These are phyloP conservation scores for Magnolia officinalis DNA, from an alignment of 164 flowering plant genomes.

Conservation along the genomic window DNA sequence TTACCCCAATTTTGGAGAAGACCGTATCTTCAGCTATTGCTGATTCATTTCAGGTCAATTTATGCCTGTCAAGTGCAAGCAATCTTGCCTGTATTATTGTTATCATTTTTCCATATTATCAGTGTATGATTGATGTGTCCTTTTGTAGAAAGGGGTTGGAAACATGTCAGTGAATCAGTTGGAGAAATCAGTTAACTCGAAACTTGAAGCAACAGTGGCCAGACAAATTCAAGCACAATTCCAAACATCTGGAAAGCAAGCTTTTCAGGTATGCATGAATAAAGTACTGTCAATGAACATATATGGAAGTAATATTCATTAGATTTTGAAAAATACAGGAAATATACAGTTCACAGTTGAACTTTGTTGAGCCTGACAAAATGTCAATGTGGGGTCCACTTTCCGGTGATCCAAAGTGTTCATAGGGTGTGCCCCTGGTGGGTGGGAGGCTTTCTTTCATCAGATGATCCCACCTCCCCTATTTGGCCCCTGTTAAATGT, in stretches of 20 bases:
- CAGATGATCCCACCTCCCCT: too few species aligned
- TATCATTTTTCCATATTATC: neutral
- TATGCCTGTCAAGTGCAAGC: neutral
- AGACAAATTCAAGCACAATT: conserved; percentile 92
- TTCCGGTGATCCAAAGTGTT: too few species aligned
- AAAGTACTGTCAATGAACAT: neutral
- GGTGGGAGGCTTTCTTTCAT: too few species aligned
- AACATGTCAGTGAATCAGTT: conserved; percentile 86
- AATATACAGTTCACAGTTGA: too few species aligned
- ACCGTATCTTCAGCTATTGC: conserved; percentile 54
- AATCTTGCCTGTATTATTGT: neutral
- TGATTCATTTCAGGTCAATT: conserved; percentile 82
- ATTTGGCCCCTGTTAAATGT: too few species aligned
- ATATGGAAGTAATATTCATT: too few species aligned
- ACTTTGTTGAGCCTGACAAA: too few species aligned
- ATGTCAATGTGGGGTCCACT: too few species aligned
- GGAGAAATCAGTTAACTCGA: conserved; percentile 74
- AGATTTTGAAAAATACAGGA: too few species aligned
- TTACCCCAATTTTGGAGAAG: conserved; percentile 70
- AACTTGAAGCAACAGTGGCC: conserved; percentile 77
- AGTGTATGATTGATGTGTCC: conserved; percentile 7
- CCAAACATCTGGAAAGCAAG: conserved; percentile 89
- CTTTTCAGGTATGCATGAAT: conserved; percentile 75
- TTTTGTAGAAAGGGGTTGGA: conserved; percentile 78
- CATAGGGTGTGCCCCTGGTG: too few species aligned